Evolutionary conservation across 2,329 filamentous ascomycete species (phyloP), one percentile per base, ranked within the genome.

Genomic region (Knufia petricola): DNA sequence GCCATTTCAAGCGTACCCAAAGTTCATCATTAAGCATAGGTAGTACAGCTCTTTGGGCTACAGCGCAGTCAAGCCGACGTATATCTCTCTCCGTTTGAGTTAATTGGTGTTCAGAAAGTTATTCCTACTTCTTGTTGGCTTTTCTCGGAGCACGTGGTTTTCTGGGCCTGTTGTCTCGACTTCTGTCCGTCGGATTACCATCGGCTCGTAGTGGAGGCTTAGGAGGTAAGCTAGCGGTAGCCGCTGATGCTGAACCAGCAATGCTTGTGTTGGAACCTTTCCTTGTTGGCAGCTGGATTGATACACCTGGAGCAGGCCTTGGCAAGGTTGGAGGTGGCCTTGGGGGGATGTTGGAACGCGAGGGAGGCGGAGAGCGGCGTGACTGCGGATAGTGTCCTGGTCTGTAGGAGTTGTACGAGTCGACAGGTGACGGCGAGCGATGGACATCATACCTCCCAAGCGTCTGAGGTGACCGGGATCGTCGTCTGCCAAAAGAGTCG

Each of bases 401-500:
- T 28, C 31, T 17, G 19, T 45, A 45, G 2, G 39, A 44, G 24
- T 50, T 24, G 20, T 24, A 41, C 10, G 26, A 23, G 19, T 12
- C 12, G n/a, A 17, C 24, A 23, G 42, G 38, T 10, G 48, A 39
- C 15, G 48, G 41, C 8, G 48, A 41, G 23, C 43, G 19, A 24
- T 20, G 2, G 30, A 23, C 20, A 12, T 26, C 21, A 19, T 31
- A 31, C 10, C 17, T n/a, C 9, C 34, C 34, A 17, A 26, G 36
- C 7, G 28, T 30, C 15, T 32, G 32, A n/a, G 50, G 51, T 6
- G 55, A 55, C 28, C 46, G 50, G 3, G 53, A 52, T 20, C 51
- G 30, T 19, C 31, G 50, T 31, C 43, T 46, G 26, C 55, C 55
- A 41, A 57, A 57, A 6, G 55, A 57, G 30, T 57, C 53, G 2